phyloP scores from a whole-genome alignment of 495 filamentous ascomycete genomes.

The Hypoxylon subgilvum region DNA sequence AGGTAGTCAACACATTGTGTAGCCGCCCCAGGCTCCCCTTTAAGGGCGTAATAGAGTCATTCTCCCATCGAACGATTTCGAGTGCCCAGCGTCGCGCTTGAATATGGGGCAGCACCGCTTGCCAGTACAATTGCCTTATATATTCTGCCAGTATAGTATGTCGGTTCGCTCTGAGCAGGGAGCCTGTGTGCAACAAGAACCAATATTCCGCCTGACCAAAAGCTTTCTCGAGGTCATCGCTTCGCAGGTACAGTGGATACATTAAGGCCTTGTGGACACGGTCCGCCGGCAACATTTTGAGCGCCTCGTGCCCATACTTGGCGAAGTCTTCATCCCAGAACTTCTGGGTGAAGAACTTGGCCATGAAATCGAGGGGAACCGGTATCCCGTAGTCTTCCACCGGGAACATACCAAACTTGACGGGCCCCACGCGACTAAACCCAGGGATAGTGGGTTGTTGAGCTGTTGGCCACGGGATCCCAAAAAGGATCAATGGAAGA shows the following conservation, averaged over 20 bases:
- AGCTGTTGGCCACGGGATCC: neutral
- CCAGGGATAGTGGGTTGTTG: neutral
- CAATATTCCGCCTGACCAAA: neutral
- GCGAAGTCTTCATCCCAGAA: slow-evolving; percentile 34
- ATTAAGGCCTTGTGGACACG: neutral
- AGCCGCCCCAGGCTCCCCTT: too few species aligned
- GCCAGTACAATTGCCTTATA: neutral
- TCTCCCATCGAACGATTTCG: neutral
- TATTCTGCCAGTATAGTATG: neutral
- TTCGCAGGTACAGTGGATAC: neutral
- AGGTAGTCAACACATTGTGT: too few species aligned
- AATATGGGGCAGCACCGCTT: neutral
- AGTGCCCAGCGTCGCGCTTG: too few species aligned
- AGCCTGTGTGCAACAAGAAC: neutral
- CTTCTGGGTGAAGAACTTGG: slow-evolving; percentile 31
- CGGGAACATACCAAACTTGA: neutral
- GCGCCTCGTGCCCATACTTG: slow-evolving; percentile 13
- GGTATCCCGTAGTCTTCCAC: slow-evolving; percentile 5
- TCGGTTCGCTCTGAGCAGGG: neutral
- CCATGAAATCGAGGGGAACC: slow-evolving; percentile 23
- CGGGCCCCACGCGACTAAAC: neutral
- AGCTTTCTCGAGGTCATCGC: neutral
- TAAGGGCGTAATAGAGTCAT: too few species aligned
- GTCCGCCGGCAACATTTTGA: slow-evolving; percentile 17
- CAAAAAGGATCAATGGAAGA: neutral